Base-by-base conservation (phyloP, 148 eudicot species). In the Spergularia bocconei region DNA sequence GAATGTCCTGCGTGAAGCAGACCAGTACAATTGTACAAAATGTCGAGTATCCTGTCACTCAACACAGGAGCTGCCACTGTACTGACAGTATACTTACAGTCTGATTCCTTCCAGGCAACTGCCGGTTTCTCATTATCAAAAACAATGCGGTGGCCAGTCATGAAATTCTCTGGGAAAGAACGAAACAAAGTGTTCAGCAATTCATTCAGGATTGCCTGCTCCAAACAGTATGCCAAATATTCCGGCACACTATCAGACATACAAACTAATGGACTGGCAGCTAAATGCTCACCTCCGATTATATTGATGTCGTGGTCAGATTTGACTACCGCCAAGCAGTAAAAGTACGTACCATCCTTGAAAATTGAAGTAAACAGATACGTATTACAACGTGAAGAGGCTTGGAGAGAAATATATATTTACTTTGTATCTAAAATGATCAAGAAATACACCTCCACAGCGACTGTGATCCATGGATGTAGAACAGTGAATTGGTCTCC, bases 301-400 rank as follows among this genome's bases (percentile, higher is more conserved):
- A 84, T 80, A 60, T 75, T 84, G 54, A 82, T 76, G 29, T 57
- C 44, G 2, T 73, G 21, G 38, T 64, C 88, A 65, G 91, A 84
- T 80, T 81, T 84, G 78, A 85, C 72, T n/a, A 93, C 67, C 36
- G 83, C 96, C 78, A 93, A 82, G 79, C 98, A 93, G 71, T 84
- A 89, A 3, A 80, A 44, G 44, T 4, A 3, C 4, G 12, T 78
- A 67, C 68, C 75, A 78, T 72, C 93, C 92, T 88, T 84, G 79
- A 33, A 82, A 57, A 81, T 54, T 7, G 47, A 61, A 71, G 54
- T 7, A 75, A n/a, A 33, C 15, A 38, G 70, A 69, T 25, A 70
- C 33, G 72, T 54, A 15, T 70, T 52, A 77, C 59, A 9, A 51
- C 48, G 5, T 70, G 56, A 57, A 59, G 48, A 47, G 15, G 33